Percentiles rank a stretch among this genome's conserved stretches.
phyloP scores from a whole-genome alignment of 306 rosid species.

The Pueraria montana region DNA sequence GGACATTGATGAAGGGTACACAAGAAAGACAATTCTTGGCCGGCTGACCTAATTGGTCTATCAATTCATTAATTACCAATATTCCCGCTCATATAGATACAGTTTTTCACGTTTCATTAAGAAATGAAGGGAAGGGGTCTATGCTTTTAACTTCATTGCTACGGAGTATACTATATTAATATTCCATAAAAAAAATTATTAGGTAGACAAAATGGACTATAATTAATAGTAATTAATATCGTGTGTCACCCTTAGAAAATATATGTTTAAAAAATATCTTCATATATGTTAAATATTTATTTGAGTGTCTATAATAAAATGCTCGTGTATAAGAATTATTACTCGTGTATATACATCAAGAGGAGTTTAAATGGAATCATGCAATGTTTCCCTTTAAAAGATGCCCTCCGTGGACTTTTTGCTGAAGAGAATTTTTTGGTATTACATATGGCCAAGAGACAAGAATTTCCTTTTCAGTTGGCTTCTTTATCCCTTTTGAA shows the following conservation, averaged over 20 bases:
- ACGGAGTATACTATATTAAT: neutral
- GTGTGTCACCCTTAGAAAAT: neutral
- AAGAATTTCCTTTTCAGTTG: conserved; percentile 40
- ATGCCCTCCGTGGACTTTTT: neutral
- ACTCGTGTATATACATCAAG: neutral
- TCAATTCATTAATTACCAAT: conserved; percentile 10
- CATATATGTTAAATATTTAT: neutral
- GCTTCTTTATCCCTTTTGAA: conserved; percentile 48
- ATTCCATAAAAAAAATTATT: neutral
- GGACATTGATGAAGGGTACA: conserved; percentile 21
- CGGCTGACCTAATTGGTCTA: conserved; percentile 12
- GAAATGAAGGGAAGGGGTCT: neutral
- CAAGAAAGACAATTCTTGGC: conserved; percentile 20
- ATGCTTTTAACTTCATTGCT: neutral
- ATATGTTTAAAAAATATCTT: neutral
- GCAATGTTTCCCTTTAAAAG: conserved; percentile 31
- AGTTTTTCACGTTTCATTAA: conserved; percentile 35
- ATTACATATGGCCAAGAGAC: conserved; percentile 38
- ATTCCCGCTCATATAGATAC: conserved; percentile 22
- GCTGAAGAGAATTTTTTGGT: conserved; percentile 51
- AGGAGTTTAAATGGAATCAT: neutral
- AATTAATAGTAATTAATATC: neutral
- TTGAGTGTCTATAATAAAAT: neutral
- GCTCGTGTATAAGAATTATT: neutral
- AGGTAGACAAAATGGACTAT: neutral